phyloP scores from a whole-genome alignment of 768 basidiomycete genomes.

The Lactifluus volemus region DNA sequence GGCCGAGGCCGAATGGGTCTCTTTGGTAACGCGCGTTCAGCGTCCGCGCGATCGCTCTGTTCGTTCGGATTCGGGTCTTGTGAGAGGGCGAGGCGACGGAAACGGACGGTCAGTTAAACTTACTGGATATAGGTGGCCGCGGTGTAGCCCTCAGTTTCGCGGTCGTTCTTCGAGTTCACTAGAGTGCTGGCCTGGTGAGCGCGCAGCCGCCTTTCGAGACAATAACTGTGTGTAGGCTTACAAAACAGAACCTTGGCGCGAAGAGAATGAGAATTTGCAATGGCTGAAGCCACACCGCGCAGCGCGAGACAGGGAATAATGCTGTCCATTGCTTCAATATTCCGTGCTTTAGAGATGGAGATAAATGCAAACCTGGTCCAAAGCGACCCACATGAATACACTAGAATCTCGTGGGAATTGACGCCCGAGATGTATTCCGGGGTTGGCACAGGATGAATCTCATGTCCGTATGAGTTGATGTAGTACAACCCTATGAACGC shows the following conservation, averaged over 20 bases:
- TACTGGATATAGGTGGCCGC: slow-evolving; percentile 80
- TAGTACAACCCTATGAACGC: slow-evolving; percentile 61
- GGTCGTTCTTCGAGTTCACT: slow-evolving; percentile 87
- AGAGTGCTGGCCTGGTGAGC: neutral
- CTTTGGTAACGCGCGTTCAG: slow-evolving; percentile 54
- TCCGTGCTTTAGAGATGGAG: neutral
- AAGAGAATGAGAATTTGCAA: slow-evolving; percentile 63
- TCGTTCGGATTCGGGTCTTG: neutral
- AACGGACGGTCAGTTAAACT: slow-evolving; percentile 16
- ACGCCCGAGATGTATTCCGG: slow-evolving; percentile 65
- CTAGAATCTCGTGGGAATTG: slow-evolving; percentile 51
- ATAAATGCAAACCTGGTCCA: slow-evolving; percentile 69
- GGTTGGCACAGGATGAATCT: slow-evolving; percentile 87
- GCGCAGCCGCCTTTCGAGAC: neutral
- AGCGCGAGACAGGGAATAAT: slow-evolving; percentile 90
- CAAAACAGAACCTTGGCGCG: slow-evolving; percentile 79
- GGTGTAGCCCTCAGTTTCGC: slow-evolving; percentile 81
- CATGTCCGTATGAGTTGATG: slow-evolving; percentile 85
- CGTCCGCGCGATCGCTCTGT: slow-evolving; percentile 59
- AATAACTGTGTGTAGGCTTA: slow-evolving; percentile 32
- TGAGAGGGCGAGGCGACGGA: slow-evolving; percentile 11
- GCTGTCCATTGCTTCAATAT: slow-evolving; percentile 28
- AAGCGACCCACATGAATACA: slow-evolving; percentile 90
- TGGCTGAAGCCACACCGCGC: slow-evolving; percentile 66
- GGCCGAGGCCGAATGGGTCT: slow-evolving; percentile 42